Percentiles rank a stretch among this genome's conserved stretches.
phyloP scores from a whole-genome alignment of 768 basidiomycete species.

The Lentinula detonsa region DNA sequence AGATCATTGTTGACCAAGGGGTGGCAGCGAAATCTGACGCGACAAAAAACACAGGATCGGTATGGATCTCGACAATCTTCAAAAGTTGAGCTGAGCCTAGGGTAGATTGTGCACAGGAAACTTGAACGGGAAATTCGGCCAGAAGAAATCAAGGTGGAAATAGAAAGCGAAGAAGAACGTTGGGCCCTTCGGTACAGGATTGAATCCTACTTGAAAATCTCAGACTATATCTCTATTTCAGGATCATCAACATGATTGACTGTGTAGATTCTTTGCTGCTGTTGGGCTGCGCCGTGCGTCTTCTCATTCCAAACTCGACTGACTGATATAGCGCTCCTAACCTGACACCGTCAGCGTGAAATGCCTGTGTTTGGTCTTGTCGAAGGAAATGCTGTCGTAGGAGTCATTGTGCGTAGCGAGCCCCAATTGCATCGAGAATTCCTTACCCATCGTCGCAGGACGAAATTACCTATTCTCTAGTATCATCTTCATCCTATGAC shows the following conservation, averaged over 20 bases:
- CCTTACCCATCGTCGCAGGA: not conserved
- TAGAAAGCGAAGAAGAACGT: constrained; percentile 56
- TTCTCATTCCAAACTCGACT: not conserved
- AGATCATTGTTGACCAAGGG: constrained; percentile 45
- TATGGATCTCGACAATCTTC: constrained; percentile 19
- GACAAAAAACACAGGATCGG: constrained; percentile 48
- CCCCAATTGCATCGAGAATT: not conserved
- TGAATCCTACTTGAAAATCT: not conserved
- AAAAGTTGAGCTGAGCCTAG: not conserved
- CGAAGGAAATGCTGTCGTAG: constrained; percentile 57
- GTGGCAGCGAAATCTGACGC: constrained; percentile 52
- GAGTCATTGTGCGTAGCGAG: constrained; percentile 56
- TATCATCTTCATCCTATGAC: not conserved
- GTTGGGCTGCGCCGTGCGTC: constrained; percentile 45
- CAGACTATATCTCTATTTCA: constrained; percentile 18
- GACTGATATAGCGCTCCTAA: not conserved
- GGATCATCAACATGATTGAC: constrained; percentile 69
- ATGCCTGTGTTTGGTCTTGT: constrained; percentile 79
- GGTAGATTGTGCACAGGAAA: constrained; percentile 66
- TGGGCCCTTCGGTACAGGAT: constrained; percentile 68
- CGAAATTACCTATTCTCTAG: not conserved
- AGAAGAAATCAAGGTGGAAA: constrained; percentile 45
- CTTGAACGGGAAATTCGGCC: constrained; percentile 70
- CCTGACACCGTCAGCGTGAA: constrained; percentile 51
- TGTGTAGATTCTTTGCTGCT: constrained; percentile 48